phyloP scores from a whole-genome alignment of 164 flowering plant species.

The Chimonanthus praecox region DNA sequence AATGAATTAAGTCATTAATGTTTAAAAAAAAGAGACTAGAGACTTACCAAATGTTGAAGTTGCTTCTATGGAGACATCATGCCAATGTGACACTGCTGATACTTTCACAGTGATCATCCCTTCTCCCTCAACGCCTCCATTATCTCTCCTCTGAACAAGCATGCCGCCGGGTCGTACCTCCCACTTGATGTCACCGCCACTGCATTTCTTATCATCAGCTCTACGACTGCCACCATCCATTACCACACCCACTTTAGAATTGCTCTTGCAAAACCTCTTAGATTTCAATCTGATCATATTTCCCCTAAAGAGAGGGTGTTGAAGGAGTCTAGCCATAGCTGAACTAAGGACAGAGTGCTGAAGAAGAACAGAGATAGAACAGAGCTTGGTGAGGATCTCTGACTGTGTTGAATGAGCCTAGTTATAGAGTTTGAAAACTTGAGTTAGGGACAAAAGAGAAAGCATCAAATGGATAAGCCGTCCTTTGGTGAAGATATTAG shows the following conservation, averaged over 20 bases:
- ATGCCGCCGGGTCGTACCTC: constrained; percentile 86
- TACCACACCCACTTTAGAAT: constrained; percentile 30
- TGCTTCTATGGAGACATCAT: constrained; percentile 64
- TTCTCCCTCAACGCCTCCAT: constrained; percentile 28
- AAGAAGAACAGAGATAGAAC: background rate
- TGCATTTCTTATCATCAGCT: constrained; percentile 10
- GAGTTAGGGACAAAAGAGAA: constrained; percentile 14
- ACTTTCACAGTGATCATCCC: constrained; percentile 50
- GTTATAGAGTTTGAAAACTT: background rate
- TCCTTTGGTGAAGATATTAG: background rate
- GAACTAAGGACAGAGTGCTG: background rate
- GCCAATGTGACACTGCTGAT: constrained; percentile 54
- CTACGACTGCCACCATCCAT: constrained; percentile 4
- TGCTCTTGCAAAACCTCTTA: constrained; percentile 51
- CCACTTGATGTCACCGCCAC: constrained; percentile 56
- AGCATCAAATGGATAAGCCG: constrained; percentile 11
- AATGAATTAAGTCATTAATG: background rate
- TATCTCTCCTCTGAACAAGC: constrained; percentile 84
- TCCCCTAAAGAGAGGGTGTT: background rate
- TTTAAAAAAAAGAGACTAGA: too few relatives aligned
- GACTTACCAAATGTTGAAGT: constrained; percentile 81
- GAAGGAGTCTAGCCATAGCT: constrained; percentile 22
- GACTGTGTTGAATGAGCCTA: background rate
- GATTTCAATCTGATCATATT: constrained; percentile 57
- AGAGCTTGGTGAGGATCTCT: background rate